Evolutionary conservation across 768 basidiomycete species (phyloP).

Genomic region (Cyclocybe aegerita): DNA sequence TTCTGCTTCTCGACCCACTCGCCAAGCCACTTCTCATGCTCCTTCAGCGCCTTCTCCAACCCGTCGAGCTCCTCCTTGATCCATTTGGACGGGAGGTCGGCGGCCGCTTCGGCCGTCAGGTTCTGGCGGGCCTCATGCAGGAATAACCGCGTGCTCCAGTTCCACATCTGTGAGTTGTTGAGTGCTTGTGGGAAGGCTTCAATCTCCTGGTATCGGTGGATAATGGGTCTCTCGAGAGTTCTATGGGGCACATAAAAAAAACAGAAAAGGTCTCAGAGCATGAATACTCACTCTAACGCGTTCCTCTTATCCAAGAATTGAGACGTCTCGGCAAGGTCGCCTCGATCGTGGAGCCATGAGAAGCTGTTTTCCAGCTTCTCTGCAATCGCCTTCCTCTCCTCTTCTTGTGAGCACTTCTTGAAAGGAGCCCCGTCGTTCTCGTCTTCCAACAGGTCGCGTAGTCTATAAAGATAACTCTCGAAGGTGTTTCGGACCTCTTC

Average conservation of each 20-base stretch:
- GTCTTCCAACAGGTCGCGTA: slow-evolving; percentile 79
- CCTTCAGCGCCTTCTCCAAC: slow-evolving; percentile 74
- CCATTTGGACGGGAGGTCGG: slow-evolving; percentile 73
- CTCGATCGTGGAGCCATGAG: slow-evolving; percentile 81
- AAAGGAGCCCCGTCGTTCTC: slow-evolving; percentile 70
- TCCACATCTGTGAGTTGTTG: slow-evolving; percentile 84
- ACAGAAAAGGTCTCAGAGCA: too few species aligned
- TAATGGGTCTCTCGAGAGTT: slow-evolving; percentile 75
- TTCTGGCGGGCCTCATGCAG: slow-evolving; percentile 76
- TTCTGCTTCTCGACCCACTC: slow-evolving; percentile 84
- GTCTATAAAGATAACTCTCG: slow-evolving; percentile 90
- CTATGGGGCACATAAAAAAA: slow-evolving; percentile 32
- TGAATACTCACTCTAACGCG: slow-evolving; percentile 73
- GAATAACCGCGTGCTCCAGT: slow-evolving; percentile 87
- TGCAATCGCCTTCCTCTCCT: slow-evolving; percentile 67
- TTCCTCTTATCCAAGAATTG: slow-evolving; percentile 75
- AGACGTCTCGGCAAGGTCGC: slow-evolving; percentile 77
- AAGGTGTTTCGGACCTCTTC: slow-evolving; percentile 92
- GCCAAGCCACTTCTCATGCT: slow-evolving; percentile 83
- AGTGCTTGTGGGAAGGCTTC: slow-evolving; percentile 82
- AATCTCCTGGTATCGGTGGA: slow-evolving; percentile 87
- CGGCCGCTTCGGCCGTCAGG: slow-evolving; percentile 61
- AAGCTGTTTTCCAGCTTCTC: slow-evolving; percentile 73
- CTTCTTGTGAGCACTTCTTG: slow-evolving; percentile 76
- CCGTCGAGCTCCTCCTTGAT: slow-evolving; percentile 81